These are phyloP conservation scores for Skeletonema marinoi DNA, from an alignment of 108 stramenopile species.

Conservation along the genomic window DNA sequence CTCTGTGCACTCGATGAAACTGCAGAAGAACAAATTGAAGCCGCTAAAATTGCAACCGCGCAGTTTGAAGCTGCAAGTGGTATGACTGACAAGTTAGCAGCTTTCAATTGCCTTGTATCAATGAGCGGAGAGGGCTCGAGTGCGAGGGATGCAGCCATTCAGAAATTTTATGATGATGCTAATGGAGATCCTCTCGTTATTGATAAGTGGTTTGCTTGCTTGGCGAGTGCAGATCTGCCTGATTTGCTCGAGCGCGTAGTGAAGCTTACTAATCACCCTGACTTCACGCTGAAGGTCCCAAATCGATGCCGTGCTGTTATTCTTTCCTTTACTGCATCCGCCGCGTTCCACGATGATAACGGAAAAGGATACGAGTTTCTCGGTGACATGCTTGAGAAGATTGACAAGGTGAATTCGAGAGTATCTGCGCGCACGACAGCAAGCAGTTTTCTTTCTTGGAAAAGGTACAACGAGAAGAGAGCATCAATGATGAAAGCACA, in stretches of 20 bases:
- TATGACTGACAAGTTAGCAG: conserved; percentile 95
- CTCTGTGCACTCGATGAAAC: conserved; percentile 69
- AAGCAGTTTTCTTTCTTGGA: conserved; percentile 79
- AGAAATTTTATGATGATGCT: conserved; percentile 82
- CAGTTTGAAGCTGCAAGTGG: conserved; percentile 79
- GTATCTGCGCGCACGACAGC: conserved; percentile 82
- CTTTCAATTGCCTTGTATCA: conserved; percentile 68
- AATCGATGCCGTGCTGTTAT: conserved; percentile 91
- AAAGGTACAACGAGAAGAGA: conserved; percentile 74
- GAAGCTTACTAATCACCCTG: conserved; percentile 75
- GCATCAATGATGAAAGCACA: conserved; percentile 81
- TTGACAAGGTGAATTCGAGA: conserved; percentile 93
- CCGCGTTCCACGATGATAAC: conserved; percentile 81
- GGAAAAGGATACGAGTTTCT: conserved; percentile 93
- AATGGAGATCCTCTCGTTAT: conserved; percentile 76
- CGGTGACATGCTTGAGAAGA: conserved; percentile 70
- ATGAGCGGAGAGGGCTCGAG: conserved; percentile 72
- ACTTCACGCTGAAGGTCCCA: conserved; percentile 91
- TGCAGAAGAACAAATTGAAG: conserved; percentile 61
- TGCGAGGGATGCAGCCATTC: conserved; percentile 57
- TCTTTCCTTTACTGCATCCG: conserved; percentile 72
- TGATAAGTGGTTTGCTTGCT: conserved; percentile 92
- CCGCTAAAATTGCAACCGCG: conserved; percentile 57
- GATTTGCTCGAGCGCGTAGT: conserved; percentile 69
- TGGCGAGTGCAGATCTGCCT: conserved; percentile 76